Evolutionary conservation across 2,329 filamentous ascomycete genomes (phyloP), one percentile per base, ranked within the genome.

Genomic region (Rugonectria rugulosa): DNA sequence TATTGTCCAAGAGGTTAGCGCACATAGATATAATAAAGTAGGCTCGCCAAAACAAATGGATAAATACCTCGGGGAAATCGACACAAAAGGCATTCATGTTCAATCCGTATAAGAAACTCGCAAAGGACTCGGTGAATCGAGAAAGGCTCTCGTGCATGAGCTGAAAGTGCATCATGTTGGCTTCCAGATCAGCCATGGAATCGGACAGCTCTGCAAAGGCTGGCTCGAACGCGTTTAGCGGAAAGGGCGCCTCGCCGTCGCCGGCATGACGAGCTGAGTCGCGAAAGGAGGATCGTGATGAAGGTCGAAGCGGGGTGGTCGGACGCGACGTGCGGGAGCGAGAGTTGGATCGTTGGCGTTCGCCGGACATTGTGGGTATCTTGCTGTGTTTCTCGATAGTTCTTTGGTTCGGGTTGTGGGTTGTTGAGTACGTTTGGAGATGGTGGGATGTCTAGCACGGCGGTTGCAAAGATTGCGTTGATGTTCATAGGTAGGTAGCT

Each of bases 21-120:
- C 24, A 42, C 24, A 52, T 23, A 26, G 3, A 17, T n/a, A n/a
- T n/a, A n/a, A n/a, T n/a, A n/a, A n/a, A n/a, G n/a, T n/a, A n/a
- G n/a, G n/a, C n/a, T n/a, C n/a, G 3, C 17, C 37, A 36, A 26
- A 11, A 42, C 6, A 24, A 23, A 45, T n/a, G n/a, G n/a, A 50
- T 47, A 52, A 72, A 46, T 76, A 92, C 92, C 85, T 99, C 95
- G 0, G 92, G 91, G 63, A 97, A 99, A 73, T 99, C 95, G 26
- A 98, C 93, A 73, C 94, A 98, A 72, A 98, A 99, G 1, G 95
- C 95, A 74, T 97, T 98, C 93, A 99, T 97, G 71, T 98, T 98
- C 72, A 99, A 75, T 2, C 95, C 95, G 68, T 98, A 99, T 40
- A 99, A 77, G 68, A 99, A 98, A 65, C 89, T 92, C 1, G 92